Evolutionary conservation across 768 basidiomycete genomes (phyloP).

Genomic region (Chalciporus piperatus): DNA sequence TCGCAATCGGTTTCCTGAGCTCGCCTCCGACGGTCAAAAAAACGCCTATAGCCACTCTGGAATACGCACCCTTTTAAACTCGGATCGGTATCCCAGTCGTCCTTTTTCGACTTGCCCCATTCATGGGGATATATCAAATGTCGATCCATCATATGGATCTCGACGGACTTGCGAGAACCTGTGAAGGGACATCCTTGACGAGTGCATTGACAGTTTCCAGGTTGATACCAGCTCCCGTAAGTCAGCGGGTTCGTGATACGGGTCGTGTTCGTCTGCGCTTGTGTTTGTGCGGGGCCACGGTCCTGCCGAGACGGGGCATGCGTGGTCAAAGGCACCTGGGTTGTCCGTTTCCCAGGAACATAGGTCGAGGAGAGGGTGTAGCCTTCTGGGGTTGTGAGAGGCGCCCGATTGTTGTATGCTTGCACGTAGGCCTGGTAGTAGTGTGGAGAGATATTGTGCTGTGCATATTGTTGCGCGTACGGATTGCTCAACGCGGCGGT

Average conservation of each 20-base stretch:
- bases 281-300: conserved; percentile 1
- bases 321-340: not conserved
- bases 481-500: conserved; percentile 29
- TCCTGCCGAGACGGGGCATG: not conserved
- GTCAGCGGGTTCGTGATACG: conserved; percentile 19
- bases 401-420: conserved; percentile 15
- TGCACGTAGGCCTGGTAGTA: conserved; percentile 57
- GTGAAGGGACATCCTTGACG: conserved; percentile 63
- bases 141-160: conserved; percentile 87
- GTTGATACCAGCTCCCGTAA: conserved; percentile 53
- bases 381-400: conserved; percentile 32
- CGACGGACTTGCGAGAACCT: conserved; percentile 68
- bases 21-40: conserved; percentile 3
- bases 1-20: conserved; percentile 63
- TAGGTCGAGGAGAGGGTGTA: conserved; percentile 41
- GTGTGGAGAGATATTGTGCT: conserved; percentile 41
- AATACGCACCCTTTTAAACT: conserved; percentile 67
- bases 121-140: conserved; percentile 79
- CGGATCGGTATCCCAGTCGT: conserved; percentile 81
- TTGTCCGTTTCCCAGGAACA: conserved; percentile 16
- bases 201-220: conserved; percentile 59
- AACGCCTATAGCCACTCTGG: not conserved
- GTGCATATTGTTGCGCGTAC: conserved; percentile 27
- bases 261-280: conserved; percentile 3
- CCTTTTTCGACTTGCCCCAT: conserved; percentile 55